These are phyloP conservation scores for Cryptosporidium sp. DNA, from an alignment of 169 alveolate species.

Conservation along the genomic window DNA sequence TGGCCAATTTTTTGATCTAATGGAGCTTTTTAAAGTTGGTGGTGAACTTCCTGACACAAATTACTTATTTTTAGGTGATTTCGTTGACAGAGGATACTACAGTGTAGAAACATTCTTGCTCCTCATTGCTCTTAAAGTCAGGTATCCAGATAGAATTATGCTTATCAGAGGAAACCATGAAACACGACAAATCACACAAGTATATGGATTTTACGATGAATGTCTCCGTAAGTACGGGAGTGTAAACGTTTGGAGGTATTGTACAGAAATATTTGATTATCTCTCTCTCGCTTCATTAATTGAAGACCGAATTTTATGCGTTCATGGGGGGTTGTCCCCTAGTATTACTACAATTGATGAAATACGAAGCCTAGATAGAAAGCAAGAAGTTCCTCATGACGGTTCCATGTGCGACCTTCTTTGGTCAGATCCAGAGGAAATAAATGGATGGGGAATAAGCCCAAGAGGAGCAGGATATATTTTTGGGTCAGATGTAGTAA, in stretches of 20 bases:
- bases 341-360: slow-evolving; percentile 93
- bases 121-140: slow-evolving; percentile 94
- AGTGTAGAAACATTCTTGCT: slow-evolving; percentile 98
- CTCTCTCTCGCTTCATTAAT: slow-evolving; percentile 96
- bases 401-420: slow-evolving; percentile 99
- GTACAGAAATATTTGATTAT: slow-evolving; percentile 98
- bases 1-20: slow-evolving; percentile 96
- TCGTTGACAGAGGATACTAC: slow-evolving; percentile 99
- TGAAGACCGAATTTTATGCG: slow-evolving; percentile 96
- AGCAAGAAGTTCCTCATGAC: slow-evolving; percentile 99
- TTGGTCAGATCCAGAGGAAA: slow-evolving; percentile 99
- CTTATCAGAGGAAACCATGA: slow-evolving; percentile 99
- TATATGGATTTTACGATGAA: slow-evolving; percentile 99
- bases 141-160: slow-evolving; percentile 96
- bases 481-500: slow-evolving; percentile 97
- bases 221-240: slow-evolving; percentile 98
- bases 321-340: slow-evolving; percentile 99
- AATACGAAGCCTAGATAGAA: slow-evolving; percentile 93
- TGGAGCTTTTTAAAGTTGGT: slow-evolving; percentile 93
- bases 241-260: slow-evolving; percentile 97
- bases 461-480: slow-evolving; percentile 99
- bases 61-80: slow-evolving; percentile 98
- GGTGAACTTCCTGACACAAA: slow-evolving; percentile 92
- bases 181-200: slow-evolving; percentile 97
- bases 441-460: slow-evolving; percentile 98